Base-by-base conservation (phyloP, 1,139 yeast genomes). In the Pichia sp. region DNA sequence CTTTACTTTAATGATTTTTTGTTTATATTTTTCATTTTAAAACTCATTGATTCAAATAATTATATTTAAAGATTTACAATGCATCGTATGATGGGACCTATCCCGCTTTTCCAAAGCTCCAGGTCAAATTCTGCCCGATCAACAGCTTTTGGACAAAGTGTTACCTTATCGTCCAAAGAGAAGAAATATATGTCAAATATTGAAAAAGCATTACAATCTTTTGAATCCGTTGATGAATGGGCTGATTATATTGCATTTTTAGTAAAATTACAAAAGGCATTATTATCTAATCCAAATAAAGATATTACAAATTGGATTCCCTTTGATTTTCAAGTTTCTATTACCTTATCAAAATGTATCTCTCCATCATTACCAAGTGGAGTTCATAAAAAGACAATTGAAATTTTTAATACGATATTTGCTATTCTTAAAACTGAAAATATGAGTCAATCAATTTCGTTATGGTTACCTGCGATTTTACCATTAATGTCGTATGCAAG, bases 191-290 rank as follows among this genome's bases (percentile, higher is more conserved):
- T 71, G 26, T 73, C 78, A 29, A 78, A 71, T 51, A 76, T 89
- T 6, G 95, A 86, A 48, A 78, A 82, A 52, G 89, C 94, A 0
- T 67, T 92, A 27, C 70, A 76, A 7, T 70, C 80, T n/a, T 92
- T 92, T 67, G 96, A 87, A 46, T 53, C 64, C 4, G 82, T 89
- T 2, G 84, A 81, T 36, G 97, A 90, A 68, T 92, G 98, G 98
- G 97, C 98, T n/a, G 98, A 92, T 61, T 89, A 90, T 63, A 92
- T 92, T 48, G 83, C 97, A 23, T 89, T 87, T 61, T 69, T 94
- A 39, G 80, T 92, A 1, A 78, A 85, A 53, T 72, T 92, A 11
- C 80, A 81, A 51, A 86, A 87, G 61, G 81, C 92, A 0, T 65
- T 89, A 32, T 75, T 72, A 46, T 51, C 67, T 6, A 68, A 67